A percentile compares a stretch with the other conserved stretches of the same genome.
These are phyloP conservation scores for Iberis pinnata DNA, from an alignment of 345 rosid species.

Conservation along the genomic window DNA sequence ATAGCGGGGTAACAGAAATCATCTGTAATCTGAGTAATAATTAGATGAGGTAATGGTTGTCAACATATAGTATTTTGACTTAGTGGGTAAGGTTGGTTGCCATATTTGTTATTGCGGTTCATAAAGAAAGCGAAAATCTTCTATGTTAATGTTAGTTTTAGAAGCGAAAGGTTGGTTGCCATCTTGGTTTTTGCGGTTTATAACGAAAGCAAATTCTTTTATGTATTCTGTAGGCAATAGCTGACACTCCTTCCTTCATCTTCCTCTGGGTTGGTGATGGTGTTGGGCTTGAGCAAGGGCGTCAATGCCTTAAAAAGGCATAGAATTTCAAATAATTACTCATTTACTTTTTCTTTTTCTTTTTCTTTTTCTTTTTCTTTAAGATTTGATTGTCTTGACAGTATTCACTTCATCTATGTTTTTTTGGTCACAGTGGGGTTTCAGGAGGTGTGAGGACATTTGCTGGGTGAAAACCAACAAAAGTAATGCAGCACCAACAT, in stretches of 20 bases:
- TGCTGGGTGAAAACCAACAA: constrained; percentile 99
- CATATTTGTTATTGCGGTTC: neutral
- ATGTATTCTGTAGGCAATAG: constrained; percentile 63
- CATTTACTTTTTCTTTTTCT: constrained; percentile 8
- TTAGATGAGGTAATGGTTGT: constrained; percentile 1
- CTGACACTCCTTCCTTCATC: constrained; percentile 95
- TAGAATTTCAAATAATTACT: neutral
- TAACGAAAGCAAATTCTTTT: neutral
- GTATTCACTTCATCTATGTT: neutral
- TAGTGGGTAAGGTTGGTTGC: constrained; percentile 1
- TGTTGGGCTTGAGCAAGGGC: constrained; percentile 95
- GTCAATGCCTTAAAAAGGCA: constrained; percentile 96
- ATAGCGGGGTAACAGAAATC: neutral
- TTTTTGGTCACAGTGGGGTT: constrained; percentile 73
- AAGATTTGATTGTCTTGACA: no score
- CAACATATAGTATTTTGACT: constrained; percentile 2
- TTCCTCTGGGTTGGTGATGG: constrained; percentile 99
- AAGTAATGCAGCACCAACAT: constrained; percentile 79
- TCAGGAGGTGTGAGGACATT: constrained; percentile 95
- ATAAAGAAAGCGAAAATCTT: neutral
- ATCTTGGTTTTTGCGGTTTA: neutral
- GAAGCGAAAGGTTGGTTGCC: neutral
- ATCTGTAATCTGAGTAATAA: neutral
- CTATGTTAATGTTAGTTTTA: neutral
- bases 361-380: neutral